A percentile compares a stretch with the other conserved stretches of the same genome.
Conservation (phyloP, 805 yeast species). For the Hanseniaspora lindneri region DNA sequence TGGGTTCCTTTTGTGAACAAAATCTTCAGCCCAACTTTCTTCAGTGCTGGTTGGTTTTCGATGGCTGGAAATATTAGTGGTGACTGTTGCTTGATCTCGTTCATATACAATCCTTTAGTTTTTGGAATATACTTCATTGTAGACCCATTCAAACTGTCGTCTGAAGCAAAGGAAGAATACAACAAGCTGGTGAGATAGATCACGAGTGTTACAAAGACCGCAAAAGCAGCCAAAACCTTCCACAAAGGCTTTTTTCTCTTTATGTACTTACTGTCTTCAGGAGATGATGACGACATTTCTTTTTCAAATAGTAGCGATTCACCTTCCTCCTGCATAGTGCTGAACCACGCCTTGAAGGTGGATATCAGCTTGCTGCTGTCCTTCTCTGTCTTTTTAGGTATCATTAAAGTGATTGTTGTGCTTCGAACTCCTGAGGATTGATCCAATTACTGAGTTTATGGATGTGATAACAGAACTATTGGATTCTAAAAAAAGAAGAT, state of each 20-base stretch:
- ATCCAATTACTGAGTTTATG: too few relatives aligned
- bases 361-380: neutral
- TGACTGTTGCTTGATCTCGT: slow-evolving; percentile 39
- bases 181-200: neutral
- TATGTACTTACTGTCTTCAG: neutral
- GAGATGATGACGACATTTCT: slow-evolving; percentile 10
- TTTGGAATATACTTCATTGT: slow-evolving; percentile 21
- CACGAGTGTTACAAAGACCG: neutral
- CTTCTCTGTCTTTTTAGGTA: neutral
- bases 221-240: neutral
- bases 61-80: slow-evolving; percentile 60
- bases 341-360: slow-evolving; percentile 1
- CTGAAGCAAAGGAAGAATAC: neutral
- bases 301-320: slow-evolving; percentile 7
- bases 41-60: slow-evolving; percentile 52
- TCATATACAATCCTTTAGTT: slow-evolving; percentile 35
- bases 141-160: neutral
- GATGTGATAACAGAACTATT: too few relatives aligned
- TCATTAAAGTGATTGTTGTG: neutral
- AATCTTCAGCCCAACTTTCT: slow-evolving; percentile 42
- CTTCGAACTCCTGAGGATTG: too few relatives aligned
- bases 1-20: slow-evolving; percentile 41
- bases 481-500: too few relatives aligned
- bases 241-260: slow-evolving; percentile 4
- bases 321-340: slow-evolving; percentile 7